Conservation (phyloP, 1,284 basidiomycete genomes). For the Ceratobasidium papillatum region DNA sequence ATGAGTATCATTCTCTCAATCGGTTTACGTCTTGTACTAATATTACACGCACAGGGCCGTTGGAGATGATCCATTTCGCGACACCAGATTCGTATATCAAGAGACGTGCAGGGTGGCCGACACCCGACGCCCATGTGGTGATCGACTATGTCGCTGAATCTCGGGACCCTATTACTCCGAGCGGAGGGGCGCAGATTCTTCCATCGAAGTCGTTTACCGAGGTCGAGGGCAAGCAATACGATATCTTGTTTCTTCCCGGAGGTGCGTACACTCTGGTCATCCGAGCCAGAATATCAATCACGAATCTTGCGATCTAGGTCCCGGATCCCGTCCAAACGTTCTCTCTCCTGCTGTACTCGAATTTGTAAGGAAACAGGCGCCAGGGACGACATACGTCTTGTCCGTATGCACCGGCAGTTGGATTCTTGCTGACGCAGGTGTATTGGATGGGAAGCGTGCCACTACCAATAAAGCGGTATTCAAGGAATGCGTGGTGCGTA, state of each 20-base stretch:
- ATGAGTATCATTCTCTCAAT: neutral
- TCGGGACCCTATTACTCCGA: constrained; percentile 25
- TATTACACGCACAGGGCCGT: constrained; percentile 6
- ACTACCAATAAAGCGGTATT: constrained; percentile 42
- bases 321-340: constrained; percentile 19
- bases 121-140: constrained; percentile 22
- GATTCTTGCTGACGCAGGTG: constrained; percentile 40
- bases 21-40: neutral
- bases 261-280: neutral
- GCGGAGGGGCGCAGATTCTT: constrained; percentile 30
- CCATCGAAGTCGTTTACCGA: constrained; percentile 37
- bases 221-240: constrained; percentile 37
- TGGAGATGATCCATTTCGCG: constrained; percentile 34
- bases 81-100: constrained; percentile 21
- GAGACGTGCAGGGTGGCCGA: constrained; percentile 18
- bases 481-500: constrained; percentile 23
- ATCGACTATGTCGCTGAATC: constrained; percentile 46
- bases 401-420: constrained; percentile 44
- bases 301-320: neutral
- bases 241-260: constrained; percentile 41
- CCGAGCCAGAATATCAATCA: neutral
- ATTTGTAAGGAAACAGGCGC: constrained; percentile 22
- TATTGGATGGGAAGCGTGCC: constrained; percentile 41
- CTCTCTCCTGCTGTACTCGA: constrained; percentile 20
- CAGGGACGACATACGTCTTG: constrained; percentile 32